Evolutionary conservation across 352 stramenopile species (phyloP), one percentile per base, ranked within the genome.

Genomic region (Thraustochytrium sp.): DNA sequence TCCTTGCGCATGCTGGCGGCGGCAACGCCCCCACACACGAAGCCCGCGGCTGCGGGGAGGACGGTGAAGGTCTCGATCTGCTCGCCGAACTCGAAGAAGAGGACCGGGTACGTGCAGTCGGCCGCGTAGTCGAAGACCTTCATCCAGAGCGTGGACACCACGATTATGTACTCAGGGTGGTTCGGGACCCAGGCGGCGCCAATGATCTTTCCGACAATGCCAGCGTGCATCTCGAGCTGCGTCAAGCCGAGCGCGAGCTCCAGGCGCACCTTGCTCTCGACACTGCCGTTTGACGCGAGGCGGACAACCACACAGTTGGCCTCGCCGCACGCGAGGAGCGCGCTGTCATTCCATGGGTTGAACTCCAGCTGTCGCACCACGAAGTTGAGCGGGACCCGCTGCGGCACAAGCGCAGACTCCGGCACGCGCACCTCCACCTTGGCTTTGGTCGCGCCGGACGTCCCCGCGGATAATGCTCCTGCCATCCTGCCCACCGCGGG

Each of bases 81-180:
- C 18, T 42, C 34, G n/a, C 40, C 80, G 8, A 87, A 82, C 31
- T 86, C 85, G 38, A 84, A 88, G 56, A 63, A 85, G 46, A 85
- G 84, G 5, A 65, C 29, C 44, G 84, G 86, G 31, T 76, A 77
- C 42, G 68, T 56, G 21, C 68, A 68, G 63, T 87, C 84, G 26
- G 13, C 31, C 29, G 84, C 73, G 56, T 86, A 72, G 54, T 88
- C 84, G 34, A 85, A 88, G 9, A 88, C 64, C 21, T 82, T 76
- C 29, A 87, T 80, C 73, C 86, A 86, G 31, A 84, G 44, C n/a
- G 86, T 85, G 26, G 84, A 87, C 36, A 82, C 73, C 31, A 86
- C 84, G 11, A 76, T 68, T 5, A 88, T 18, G 16, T 72, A 21
- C 3, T 23, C 37, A 84, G 65, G 55, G 21, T 82, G 85, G 11